Percentiles rank a stretch among this genome's conserved stretches.
phyloP scores from a whole-genome alignment of 2,329 filamentous ascomycete species.

The Ascochyta viciae-villosae region DNA sequence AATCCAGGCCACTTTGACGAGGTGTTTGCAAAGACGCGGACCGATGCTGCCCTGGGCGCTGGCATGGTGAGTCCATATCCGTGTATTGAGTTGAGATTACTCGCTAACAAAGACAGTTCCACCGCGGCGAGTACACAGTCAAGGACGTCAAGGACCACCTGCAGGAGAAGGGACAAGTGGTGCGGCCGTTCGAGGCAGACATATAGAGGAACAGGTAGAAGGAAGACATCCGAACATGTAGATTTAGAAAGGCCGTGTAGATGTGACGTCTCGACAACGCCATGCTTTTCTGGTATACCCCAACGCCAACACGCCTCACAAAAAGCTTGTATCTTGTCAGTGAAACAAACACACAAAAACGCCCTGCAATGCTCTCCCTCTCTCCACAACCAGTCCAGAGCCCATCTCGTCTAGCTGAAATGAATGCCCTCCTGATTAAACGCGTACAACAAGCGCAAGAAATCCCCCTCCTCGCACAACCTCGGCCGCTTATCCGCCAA shows the following conservation, averaged over 20 bases:
- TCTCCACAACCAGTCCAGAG: no score
- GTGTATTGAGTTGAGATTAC: neutral
- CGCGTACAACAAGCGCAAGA: slow-evolving; percentile 78
- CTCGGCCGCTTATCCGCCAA: slow-evolving; percentile 82
- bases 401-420: slow-evolving; percentile 66
- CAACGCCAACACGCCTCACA: slow-evolving; percentile 22
- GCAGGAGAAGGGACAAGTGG: slow-evolving; percentile 71
- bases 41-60: slow-evolving; percentile 91
- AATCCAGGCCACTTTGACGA: slow-evolving; percentile 87
- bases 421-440: slow-evolving; percentile 95
- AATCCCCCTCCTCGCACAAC: slow-evolving; percentile 92
- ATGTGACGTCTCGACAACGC: slow-evolving; percentile 6
- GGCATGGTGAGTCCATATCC: slow-evolving; percentile 72
- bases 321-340: neutral
- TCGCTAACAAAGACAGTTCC: slow-evolving; percentile 66
- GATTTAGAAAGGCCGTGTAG: slow-evolving; percentile 1
- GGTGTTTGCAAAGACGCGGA: slow-evolving; percentile 83
- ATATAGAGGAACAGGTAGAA: slow-evolving; percentile 17
- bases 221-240: neutral
- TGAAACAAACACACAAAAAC: slow-evolving; percentile 6
- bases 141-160: slow-evolving; percentile 90
- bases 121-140: slow-evolving; percentile 93
- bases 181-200: slow-evolving; percentile 74
- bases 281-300: slow-evolving; percentile 34
- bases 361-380: slow-evolving; percentile 23